Conservation (phyloP, 2,329 filamentous ascomycete species). For the Fusarium oxysporum region DNA sequence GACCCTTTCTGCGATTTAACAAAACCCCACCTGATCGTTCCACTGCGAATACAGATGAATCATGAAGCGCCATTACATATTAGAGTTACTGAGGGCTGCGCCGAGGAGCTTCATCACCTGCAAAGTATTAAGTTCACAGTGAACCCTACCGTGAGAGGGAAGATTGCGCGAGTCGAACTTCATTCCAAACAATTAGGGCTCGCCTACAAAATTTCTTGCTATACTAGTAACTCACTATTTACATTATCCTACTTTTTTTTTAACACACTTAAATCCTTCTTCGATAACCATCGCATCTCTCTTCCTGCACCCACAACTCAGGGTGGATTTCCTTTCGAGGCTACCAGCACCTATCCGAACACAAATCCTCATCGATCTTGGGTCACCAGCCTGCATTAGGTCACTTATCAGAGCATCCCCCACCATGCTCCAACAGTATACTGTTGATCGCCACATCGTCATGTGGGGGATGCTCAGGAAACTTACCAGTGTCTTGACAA, state of each 20-base stretch:
- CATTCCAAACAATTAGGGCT: not conserved
- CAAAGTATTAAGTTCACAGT: not conserved
- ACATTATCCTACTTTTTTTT: too few species aligned
- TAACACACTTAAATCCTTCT: rapidly evolving
- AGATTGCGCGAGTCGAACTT: not conserved
- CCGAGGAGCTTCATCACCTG: too few species aligned
- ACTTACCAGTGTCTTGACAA: too few species aligned
- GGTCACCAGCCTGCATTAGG: not conserved
- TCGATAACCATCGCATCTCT: too few species aligned
- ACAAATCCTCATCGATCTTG: not conserved
- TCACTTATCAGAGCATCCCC: constrained; percentile 1
- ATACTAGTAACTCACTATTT: too few species aligned
- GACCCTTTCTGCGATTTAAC: not conserved
- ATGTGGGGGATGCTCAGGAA: too few species aligned
- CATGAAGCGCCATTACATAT: not conserved
- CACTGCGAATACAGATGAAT: not conserved
- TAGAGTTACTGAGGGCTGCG: not conserved
- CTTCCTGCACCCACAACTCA: rapidly evolving
- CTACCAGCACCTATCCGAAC: not conserved
- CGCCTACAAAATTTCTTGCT: too few species aligned
- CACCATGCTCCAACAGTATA: not conserved
- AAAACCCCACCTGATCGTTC: not conserved
- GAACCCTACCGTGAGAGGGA: rapidly evolving
- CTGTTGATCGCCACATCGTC: too few species aligned
- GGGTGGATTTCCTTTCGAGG: not conserved